Percentiles rank a stretch among this genome's conserved stretches.
Evolutionary conservation across 495 filamentous ascomycete species (phyloP).

Genomic region (Jackrogersella minutella): DNA sequence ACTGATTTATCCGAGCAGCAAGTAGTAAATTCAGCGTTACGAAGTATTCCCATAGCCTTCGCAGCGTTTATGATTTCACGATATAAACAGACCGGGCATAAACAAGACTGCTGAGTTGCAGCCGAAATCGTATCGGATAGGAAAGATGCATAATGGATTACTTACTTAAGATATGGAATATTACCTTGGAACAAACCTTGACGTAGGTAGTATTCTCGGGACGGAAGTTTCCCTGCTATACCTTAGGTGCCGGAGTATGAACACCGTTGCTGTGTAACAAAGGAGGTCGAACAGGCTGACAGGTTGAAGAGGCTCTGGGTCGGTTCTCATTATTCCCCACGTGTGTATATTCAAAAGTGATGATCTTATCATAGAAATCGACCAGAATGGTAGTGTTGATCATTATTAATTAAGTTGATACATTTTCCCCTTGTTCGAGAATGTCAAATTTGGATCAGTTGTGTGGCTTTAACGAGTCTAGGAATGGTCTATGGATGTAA

Average conservation of each 20-base stretch:
- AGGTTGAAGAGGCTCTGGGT: neutral
- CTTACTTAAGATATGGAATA: too few relatives aligned
- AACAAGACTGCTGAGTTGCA: neutral
- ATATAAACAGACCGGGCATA: too few relatives aligned
- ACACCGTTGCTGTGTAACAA: slow-evolving; percentile 1
- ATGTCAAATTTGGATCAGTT: slow-evolving; percentile 3
- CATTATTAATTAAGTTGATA: neutral
- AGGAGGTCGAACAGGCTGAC: too few relatives aligned
- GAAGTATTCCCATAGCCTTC: too few relatives aligned
- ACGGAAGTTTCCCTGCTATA: neutral
- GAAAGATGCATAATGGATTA: too few relatives aligned
- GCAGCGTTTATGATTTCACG: too few relatives aligned
- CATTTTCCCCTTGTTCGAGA: neutral
- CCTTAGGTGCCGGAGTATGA: too few relatives aligned
- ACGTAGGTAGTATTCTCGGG: too few relatives aligned
- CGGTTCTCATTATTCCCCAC: neutral
- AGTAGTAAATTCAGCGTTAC: too few relatives aligned
- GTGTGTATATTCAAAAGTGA: neutral
- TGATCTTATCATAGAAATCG: neutral
- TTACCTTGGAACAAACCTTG: too few relatives aligned
- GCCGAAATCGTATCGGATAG: neutral
- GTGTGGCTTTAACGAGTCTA: slow-evolving; percentile 12
- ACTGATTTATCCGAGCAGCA: too few relatives aligned
- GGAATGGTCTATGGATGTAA: neutral
- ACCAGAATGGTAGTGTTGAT: slow-evolving; percentile 10